phyloP scores from a whole-genome alignment of 2,329 filamentous ascomycete genomes.

The Penicillium sp. region DNA sequence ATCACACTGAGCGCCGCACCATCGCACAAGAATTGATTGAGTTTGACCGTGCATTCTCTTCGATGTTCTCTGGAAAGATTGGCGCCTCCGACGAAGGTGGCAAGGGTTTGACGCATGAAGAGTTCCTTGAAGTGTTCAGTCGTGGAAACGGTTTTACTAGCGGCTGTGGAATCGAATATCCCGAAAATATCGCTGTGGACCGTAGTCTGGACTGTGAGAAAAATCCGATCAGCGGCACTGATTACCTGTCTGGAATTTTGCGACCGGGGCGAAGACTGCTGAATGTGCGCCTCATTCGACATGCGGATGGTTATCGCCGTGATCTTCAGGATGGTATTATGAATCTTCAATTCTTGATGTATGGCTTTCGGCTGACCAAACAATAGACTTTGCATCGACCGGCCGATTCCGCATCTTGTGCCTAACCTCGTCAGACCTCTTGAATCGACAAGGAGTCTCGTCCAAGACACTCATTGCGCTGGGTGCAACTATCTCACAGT shows the following conservation, averaged over 20 bases:
- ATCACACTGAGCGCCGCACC: slow-evolving; percentile 40
- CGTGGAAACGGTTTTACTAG: slow-evolving; percentile 43
- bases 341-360: background rate
- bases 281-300: slow-evolving; percentile 36
- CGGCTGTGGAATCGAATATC: slow-evolving; percentile 44
- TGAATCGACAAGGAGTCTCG: slow-evolving; percentile 33
- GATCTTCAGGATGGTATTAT: slow-evolving; percentile 41
- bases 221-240: slow-evolving; percentile 33
- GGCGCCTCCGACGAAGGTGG: slow-evolving; percentile 27
- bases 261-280: slow-evolving; percentile 39
- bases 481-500: slow-evolving; percentile 26
- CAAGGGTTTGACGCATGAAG: slow-evolving; percentile 34
- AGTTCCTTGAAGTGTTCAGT: slow-evolving; percentile 41
- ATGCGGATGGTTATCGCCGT: slow-evolving; percentile 40
- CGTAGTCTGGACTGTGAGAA: slow-evolving; percentile 18
- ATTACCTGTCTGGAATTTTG: slow-evolving; percentile 39
- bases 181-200: slow-evolving; percentile 32
- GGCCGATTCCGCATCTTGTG: slow-evolving; percentile 42
- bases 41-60: slow-evolving; percentile 44
- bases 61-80: slow-evolving; percentile 45
- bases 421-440: slow-evolving; percentile 38
- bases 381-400: slow-evolving; percentile 38
- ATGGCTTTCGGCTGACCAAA: background rate
- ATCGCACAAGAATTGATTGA: slow-evolving; percentile 43
- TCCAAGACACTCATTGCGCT: slow-evolving; percentile 27